Evolutionary conservation across 1,284 basidiomycete species (phyloP).

Genomic region (Marasmius tenuissimus): DNA sequence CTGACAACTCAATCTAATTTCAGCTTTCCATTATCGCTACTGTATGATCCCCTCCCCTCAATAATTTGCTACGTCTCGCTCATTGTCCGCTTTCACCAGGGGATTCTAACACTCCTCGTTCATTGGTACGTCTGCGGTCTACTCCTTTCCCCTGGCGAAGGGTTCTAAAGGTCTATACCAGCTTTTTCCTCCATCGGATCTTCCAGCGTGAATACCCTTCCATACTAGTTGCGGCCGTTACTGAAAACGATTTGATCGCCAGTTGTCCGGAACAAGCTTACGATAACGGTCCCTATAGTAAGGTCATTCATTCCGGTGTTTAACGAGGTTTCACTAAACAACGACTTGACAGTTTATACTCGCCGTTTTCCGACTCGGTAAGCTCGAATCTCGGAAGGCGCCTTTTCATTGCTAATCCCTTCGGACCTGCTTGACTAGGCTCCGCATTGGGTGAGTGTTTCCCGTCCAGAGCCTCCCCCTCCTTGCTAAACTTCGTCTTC

Average conservation of each 20-base stretch:
- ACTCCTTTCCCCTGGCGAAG: too few species aligned
- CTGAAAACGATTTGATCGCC: too few species aligned
- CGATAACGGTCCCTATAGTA: neutral
- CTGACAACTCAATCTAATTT: neutral
- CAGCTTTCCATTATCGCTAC: neutral
- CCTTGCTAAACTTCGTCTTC: neutral
- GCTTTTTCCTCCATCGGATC: neutral
- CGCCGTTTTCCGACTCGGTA: neutral
- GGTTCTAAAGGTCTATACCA: neutral
- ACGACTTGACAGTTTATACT: neutral
- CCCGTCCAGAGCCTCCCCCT: neutral
- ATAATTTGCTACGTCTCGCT: neutral
- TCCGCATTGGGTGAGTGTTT: neutral
- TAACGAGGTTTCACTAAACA: neutral
- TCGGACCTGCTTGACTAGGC: neutral
- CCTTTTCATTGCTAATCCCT: neutral
- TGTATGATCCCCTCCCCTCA: neutral
- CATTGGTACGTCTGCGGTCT: neutral
- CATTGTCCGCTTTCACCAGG: neutral
- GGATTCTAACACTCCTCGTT: neutral
- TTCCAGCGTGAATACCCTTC: neutral
- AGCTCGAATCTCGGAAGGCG: neutral
- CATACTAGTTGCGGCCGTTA: neutral
- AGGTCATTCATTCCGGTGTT: neutral
- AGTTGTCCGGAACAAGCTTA: neutral